Percentiles rank a stretch among this genome's conserved stretches.
Evolutionary conservation across 331 rosid species (phyloP).

Genomic region (Quercus lobata): DNA sequence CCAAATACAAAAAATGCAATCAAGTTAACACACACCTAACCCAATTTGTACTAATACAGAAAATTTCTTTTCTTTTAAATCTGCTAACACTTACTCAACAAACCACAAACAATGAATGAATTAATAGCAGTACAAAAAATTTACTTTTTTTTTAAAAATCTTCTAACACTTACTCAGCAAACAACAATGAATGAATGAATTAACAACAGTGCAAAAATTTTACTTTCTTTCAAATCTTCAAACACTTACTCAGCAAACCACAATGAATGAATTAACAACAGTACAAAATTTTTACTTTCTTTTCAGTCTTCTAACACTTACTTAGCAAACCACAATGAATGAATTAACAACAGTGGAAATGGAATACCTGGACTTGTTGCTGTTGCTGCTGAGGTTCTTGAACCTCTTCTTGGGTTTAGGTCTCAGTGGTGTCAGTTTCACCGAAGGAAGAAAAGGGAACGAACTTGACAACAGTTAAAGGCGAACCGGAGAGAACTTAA

Average conservation of each 20-base stretch:
- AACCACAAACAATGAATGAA: not conserved
- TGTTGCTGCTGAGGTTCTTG: conserved; percentile 16
- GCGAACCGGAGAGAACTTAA: not conserved
- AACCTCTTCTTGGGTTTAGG: conserved; percentile 25
- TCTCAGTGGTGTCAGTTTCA: too few species aligned
- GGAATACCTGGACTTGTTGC: conserved; percentile 20
- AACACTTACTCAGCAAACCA: not conserved
- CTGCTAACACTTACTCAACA: not conserved
- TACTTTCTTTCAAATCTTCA: not conserved
- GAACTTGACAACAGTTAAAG: too few species aligned
- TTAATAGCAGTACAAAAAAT: not conserved
- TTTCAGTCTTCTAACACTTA: too few species aligned
- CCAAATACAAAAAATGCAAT: too few species aligned
- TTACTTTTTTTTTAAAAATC: not conserved
- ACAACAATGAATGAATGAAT: not conserved
- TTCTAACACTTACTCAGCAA: not conserved
- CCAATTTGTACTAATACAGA: too few species aligned
- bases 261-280: not conserved
- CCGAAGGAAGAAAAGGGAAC: too few species aligned
- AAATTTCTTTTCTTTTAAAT: not conserved
- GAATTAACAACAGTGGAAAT: too few species aligned
- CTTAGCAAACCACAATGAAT: too few species aligned
- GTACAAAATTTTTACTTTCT: too few species aligned
- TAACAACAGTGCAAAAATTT: not conserved
- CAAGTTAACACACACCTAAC: too few species aligned